Conservation (phyloP, 345 rosid species). For the Salix exigua region DNA sequence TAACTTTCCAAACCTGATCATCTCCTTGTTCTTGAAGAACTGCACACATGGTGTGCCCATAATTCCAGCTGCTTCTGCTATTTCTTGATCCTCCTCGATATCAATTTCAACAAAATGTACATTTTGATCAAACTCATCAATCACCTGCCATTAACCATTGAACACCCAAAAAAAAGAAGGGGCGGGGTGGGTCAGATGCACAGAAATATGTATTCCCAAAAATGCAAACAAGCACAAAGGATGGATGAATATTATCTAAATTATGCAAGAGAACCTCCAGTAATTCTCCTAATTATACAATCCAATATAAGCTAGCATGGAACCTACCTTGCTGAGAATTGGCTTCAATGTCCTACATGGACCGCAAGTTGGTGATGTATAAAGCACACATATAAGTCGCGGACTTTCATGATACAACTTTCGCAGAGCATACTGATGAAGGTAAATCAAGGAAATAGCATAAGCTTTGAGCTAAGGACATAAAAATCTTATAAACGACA, state of each 20-base stretch:
- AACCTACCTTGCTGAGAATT: conserved; percentile 77
- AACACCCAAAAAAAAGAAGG: neutral
- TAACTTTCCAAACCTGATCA: conserved; percentile 57
- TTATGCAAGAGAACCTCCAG: neutral
- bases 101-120: conserved; percentile 94
- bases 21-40: conserved; percentile 89
- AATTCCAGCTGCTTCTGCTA: conserved; percentile 93
- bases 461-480: conserved; percentile 1
- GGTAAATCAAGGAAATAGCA: conserved; percentile 8
- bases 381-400: conserved; percentile 74
- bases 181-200: neutral
- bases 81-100: conserved; percentile 90
- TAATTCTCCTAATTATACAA: neutral
- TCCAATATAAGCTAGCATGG: neutral
- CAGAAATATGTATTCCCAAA: neutral
- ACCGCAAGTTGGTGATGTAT: conserved; percentile 93
- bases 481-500: neutral
- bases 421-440: conserved; percentile 77
- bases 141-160: conserved; percentile 48
- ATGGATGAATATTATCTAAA: neutral
- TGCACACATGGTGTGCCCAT: conserved; percentile 98
- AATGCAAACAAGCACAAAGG: neutral
- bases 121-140: conserved; percentile 77
- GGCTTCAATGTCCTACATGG: conserved; percentile 97
- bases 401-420: conserved; percentile 94